Conservation (phyloP, 139 green algal genomes). For the Chlorella sp. region DNA sequence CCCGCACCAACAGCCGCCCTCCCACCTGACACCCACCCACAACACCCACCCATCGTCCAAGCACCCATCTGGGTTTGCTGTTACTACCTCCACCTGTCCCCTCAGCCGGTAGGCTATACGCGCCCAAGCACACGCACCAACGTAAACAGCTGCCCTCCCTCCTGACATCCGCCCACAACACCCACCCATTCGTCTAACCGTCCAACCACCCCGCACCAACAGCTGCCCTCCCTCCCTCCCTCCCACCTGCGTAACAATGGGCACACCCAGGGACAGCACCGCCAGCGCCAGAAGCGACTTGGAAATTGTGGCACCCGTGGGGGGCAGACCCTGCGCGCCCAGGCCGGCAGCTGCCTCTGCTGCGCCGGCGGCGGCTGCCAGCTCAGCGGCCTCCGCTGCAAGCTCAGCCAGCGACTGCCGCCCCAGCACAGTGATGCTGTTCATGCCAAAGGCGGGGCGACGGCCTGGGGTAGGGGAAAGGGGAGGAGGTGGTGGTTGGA, state of each 20-base stretch:
- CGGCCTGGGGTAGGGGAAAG: constrained; percentile 29
- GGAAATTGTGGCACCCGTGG: constrained; percentile 27
- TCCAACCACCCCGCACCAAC: not conserved
- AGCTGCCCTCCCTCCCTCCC: not conserved
- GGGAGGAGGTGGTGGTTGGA: not conserved
- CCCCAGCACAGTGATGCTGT: constrained; percentile 42
- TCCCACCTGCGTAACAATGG: constrained; percentile 46
- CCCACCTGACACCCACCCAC: too few species aligned
- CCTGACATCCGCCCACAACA: too few species aligned
- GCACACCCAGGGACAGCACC: constrained; percentile 58
- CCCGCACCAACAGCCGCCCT: too few species aligned
- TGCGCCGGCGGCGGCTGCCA: not conserved
- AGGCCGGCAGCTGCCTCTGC: not conserved
- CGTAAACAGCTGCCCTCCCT: too few species aligned
- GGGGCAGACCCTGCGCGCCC: not conserved
- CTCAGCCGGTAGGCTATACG: too few species aligned
- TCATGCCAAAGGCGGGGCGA: constrained; percentile 66
- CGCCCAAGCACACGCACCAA: too few species aligned
- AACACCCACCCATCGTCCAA: too few species aligned
- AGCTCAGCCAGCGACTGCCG: constrained; percentile 22
- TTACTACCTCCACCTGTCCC: too few species aligned
- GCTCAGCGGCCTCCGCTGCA: constrained; percentile 27
- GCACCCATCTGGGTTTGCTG: too few species aligned
- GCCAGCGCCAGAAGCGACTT: constrained; percentile 48
- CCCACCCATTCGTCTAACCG: too few species aligned